Evolutionary conservation across 352 stramenopile genomes (phyloP).

Genomic region (Phytophthora vignae): DNA sequence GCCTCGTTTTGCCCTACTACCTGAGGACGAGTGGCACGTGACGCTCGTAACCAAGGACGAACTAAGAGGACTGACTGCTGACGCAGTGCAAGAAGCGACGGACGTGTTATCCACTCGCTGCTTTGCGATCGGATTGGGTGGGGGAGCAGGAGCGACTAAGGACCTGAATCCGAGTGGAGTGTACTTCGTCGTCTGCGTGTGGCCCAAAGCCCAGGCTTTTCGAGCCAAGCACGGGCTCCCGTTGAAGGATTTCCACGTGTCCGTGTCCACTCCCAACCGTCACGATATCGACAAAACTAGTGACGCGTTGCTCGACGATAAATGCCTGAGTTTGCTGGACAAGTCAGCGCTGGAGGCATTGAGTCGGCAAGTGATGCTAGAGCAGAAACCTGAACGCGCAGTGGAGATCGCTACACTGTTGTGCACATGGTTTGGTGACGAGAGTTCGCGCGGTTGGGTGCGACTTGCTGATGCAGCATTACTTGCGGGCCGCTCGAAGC

Average conservation of each 20-base stretch:
- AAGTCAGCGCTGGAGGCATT: slow-evolving; percentile 43
- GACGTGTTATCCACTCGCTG: slow-evolving; percentile 33
- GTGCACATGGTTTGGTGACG: slow-evolving; percentile 15
- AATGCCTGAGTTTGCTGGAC: slow-evolving; percentile 22
- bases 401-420: slow-evolving; percentile 40
- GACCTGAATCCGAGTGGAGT: slow-evolving; percentile 28
- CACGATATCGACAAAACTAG: slow-evolving; percentile 65
- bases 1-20: slow-evolving; percentile 16
- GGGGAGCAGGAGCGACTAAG: slow-evolving; percentile 12
- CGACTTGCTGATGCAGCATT: slow-evolving; percentile 44
- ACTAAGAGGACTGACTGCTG: slow-evolving; percentile 26
- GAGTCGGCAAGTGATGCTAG: slow-evolving; percentile 41
- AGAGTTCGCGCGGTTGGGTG: slow-evolving; percentile 42
- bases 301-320: slow-evolving; percentile 31
- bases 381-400: slow-evolving; percentile 29
- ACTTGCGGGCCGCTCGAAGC: slow-evolving; percentile 29
- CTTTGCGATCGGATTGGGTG: slow-evolving; percentile 52
- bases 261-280: slow-evolving; percentile 49
- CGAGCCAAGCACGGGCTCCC: slow-evolving; percentile 48
- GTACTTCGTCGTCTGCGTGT: slow-evolving; percentile 70
- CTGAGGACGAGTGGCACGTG: slow-evolving; percentile 57
- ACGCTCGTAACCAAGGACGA: slow-evolving; percentile 71
- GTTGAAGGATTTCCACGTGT: slow-evolving; percentile 64
- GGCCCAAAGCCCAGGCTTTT: slow-evolving; percentile 60
- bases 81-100: slow-evolving; percentile 41